A percentile compares a stretch with the other conserved stretches of the same genome.
These are phyloP conservation scores for Karstenula rhodostoma DNA, from an alignment of 2,329 filamentous ascomycete species.

Conservation along the genomic window DNA sequence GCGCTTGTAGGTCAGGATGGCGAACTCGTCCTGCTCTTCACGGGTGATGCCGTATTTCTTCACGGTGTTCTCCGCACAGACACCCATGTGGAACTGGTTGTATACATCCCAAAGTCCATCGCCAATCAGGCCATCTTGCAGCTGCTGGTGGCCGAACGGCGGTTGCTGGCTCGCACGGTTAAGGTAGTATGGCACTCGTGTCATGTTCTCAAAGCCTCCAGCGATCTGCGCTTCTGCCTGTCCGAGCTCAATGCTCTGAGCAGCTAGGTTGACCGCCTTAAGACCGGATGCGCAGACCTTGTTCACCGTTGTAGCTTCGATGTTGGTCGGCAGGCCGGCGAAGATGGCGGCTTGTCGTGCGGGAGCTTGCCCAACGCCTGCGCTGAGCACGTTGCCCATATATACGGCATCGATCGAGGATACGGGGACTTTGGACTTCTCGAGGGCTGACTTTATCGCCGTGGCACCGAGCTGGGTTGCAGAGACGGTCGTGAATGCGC, in stretches of 20 bases:
- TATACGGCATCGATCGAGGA: constrained; percentile 90
- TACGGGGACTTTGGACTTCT: constrained; percentile 82
- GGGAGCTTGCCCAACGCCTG: constrained; percentile 83
- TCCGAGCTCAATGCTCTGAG: constrained; percentile 93
- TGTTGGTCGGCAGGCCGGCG: constrained; percentile 79
- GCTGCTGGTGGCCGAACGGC: constrained; percentile 83
- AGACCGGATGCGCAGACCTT: constrained; percentile 97
- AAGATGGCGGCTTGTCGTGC: constrained; percentile 91
- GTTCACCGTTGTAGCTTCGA: constrained; percentile 94
- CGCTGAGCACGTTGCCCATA: constrained; percentile 95
- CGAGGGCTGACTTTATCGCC: constrained; percentile 89
- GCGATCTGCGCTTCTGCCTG: constrained; percentile 88
- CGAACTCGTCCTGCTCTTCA: constrained; percentile 89
- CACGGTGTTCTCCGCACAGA: constrained; percentile 92
- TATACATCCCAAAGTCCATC: constrained; percentile 97
- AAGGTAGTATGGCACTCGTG: constrained; percentile 88
- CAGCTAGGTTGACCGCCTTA: constrained; percentile 89
- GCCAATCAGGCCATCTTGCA: constrained; percentile 92
- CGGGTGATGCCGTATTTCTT: constrained; percentile 84
- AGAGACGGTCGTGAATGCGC: constrained; percentile 81
- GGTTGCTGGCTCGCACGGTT: constrained; percentile 82
- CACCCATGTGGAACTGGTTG: constrained; percentile 97
- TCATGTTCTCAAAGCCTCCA: constrained; percentile 99
- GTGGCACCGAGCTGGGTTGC: constrained; percentile 89
- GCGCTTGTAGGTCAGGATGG: constrained; percentile 86